These are phyloP conservation scores for Coniosporium tulheliwenetii DNA, from an alignment of 2,329 filamentous ascomycete genomes.

Conservation along the genomic window DNA sequence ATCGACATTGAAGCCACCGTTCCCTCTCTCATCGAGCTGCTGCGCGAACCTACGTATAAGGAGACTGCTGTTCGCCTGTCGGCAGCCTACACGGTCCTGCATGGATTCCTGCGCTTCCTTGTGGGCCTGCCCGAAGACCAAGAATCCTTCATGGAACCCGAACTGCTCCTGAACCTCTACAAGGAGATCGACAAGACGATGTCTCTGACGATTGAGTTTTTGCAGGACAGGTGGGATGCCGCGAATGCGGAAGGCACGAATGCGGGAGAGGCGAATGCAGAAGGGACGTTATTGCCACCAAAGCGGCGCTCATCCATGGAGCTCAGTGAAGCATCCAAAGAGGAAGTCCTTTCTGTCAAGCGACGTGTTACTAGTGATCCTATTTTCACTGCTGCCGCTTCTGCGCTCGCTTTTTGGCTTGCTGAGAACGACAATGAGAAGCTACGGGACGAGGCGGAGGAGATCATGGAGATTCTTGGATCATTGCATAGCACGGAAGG, in stretches of 20 bases:
- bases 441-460: slow-evolving; percentile 37
- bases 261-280: slow-evolving; percentile 1
- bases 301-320: slow-evolving; percentile 11
- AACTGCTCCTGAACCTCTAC: slow-evolving; percentile 43
- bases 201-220: slow-evolving; percentile 46
- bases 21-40: slow-evolving; percentile 41
- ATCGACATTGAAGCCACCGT: slow-evolving; percentile 50
- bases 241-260: slow-evolving; percentile 42
- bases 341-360: slow-evolving; percentile 29
- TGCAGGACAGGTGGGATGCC: slow-evolving; percentile 56
- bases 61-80: slow-evolving; percentile 37
- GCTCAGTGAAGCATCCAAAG: slow-evolving; percentile 23
- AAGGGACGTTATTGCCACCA: not conserved
- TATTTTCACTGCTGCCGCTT: slow-evolving; percentile 41
- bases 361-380: slow-evolving; percentile 32
- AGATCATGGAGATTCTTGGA: slow-evolving; percentile 44
- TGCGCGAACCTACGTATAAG: slow-evolving; percentile 40
- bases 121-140: slow-evolving; percentile 2
- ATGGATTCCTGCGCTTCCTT: slow-evolving; percentile 23
- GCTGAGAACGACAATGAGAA: slow-evolving; percentile 49
- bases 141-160: not conserved
- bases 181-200: slow-evolving; percentile 47
- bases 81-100: slow-evolving; percentile 46
- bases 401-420: slow-evolving; percentile 49
- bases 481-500: too few relatives aligned